Evolutionary conservation across 2,329 filamentous ascomycete species (phyloP).

Genomic region (Keithomyces neogunnii): DNA sequence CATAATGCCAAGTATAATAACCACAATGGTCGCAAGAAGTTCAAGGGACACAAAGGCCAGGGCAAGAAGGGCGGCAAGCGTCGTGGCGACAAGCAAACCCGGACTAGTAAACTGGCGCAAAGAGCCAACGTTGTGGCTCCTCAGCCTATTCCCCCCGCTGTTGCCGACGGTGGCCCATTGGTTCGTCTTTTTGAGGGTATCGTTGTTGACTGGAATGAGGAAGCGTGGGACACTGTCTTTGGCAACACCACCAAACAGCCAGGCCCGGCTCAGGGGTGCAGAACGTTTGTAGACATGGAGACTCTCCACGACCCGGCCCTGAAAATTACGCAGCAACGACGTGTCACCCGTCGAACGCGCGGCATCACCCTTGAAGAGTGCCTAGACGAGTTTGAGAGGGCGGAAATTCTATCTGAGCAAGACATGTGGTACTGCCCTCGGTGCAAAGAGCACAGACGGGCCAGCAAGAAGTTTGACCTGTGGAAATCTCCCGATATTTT

Average conservation of each 20-base stretch:
- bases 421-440: slow-evolving; percentile 97
- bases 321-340: slow-evolving; percentile 51
- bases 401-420: slow-evolving; percentile 86
- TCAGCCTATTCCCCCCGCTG: slow-evolving; percentile 28
- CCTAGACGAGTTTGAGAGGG: slow-evolving; percentile 87
- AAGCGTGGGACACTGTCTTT: slow-evolving; percentile 66
- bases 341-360: slow-evolving; percentile 44
- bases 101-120: slow-evolving; percentile 28
- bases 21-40: slow-evolving; percentile 36
- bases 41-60: slow-evolving; percentile 35
- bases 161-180: slow-evolving; percentile 49
- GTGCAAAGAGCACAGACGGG: slow-evolving; percentile 87
- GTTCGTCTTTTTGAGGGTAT: slow-evolving; percentile 78
- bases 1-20: slow-evolving; percentile 15
- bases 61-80: slow-evolving; percentile 41
- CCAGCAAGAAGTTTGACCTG: slow-evolving; percentile 92
- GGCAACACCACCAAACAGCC: slow-evolving; percentile 24
- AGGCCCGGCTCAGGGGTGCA: slow-evolving; percentile 46
- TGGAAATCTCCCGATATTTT: slow-evolving; percentile 97
- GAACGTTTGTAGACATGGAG: slow-evolving; percentile 46
- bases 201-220: slow-evolving; percentile 74
- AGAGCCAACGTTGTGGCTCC: slow-evolving; percentile 21
- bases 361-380: slow-evolving; percentile 86
- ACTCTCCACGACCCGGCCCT: slow-evolving; percentile 56
- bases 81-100: slow-evolving; percentile 31